Evolutionary conservation across 2,329 filamentous ascomycete species (phyloP).

Genomic region (Alternaria brassicicola): DNA sequence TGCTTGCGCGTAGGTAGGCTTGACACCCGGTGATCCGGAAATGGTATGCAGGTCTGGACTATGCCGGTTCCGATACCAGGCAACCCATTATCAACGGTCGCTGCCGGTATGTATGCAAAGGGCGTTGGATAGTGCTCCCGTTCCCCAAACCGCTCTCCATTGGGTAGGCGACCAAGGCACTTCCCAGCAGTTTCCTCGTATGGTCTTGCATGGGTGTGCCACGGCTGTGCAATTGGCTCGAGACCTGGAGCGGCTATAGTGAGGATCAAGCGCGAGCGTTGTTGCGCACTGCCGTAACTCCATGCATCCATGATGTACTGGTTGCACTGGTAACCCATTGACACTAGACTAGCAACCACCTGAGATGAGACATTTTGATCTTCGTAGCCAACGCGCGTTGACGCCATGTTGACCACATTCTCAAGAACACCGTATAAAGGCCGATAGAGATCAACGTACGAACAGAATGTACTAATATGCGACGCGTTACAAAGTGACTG

Average conservation of each 20-base stretch:
- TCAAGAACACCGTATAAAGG: conserved; percentile 78
- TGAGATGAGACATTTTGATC: conserved; percentile 73
- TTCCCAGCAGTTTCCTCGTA: conserved; percentile 29
- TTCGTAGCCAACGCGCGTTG: conserved; percentile 50
- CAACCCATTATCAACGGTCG: conserved; percentile 64
- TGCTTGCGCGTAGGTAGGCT: conserved; percentile 21
- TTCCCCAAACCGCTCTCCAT: conserved; percentile 60
- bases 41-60: conserved; percentile 65
- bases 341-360: conserved; percentile 73
- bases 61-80: conserved; percentile 67
- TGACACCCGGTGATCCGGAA: conserved; percentile 70
- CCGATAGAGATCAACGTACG: conserved; percentile 75
- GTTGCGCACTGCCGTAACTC: conserved; percentile 70
- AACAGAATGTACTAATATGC: conserved; percentile 75
- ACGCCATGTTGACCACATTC: conserved; percentile 73
- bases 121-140: conserved; percentile 61
- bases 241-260: conserved; percentile 71
- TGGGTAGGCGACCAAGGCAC: conserved; percentile 58
- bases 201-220: conserved; percentile 68
- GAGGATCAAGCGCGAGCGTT: conserved; percentile 71
- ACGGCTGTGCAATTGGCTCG: conserved; percentile 61
- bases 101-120: conserved; percentile 63
- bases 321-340: conserved; percentile 76
- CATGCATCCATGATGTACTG: conserved; percentile 73
- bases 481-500: conserved; percentile 73